Percentiles rank a stretch among this genome's conserved stretches.
These are phyloP conservation scores for Sonneratia caseolaris DNA, from an alignment of 345 rosid genomes.

Conservation along the genomic window DNA sequence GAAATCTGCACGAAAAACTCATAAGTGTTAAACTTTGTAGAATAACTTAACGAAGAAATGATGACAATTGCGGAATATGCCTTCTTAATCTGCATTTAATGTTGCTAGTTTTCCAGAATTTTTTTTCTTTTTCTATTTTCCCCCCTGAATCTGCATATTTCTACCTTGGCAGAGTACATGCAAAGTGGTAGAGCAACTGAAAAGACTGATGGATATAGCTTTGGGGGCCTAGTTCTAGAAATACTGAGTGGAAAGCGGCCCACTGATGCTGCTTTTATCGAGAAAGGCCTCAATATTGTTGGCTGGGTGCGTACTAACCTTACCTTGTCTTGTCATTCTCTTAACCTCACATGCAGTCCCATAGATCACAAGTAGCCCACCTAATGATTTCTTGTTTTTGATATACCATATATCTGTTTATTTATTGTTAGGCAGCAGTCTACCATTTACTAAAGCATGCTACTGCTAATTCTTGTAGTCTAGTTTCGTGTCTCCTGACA, in stretches of 20 bases:
- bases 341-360: not conserved
- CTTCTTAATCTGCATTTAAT: not conserved
- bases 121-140: not conserved
- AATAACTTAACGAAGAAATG: not conserved
- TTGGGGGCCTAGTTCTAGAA: constrained; percentile 91
- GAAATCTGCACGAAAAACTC: not conserved
- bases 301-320: constrained; percentile 71
- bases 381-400: not conserved
- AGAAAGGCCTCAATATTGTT: constrained; percentile 93
- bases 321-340: not conserved
- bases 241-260: constrained; percentile 93
- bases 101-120: not conserved
- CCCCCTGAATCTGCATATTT: constrained; percentile 3
- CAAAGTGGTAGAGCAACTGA: constrained; percentile 98
- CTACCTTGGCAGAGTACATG: constrained; percentile 70
- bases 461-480: not conserved
- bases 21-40: not conserved
- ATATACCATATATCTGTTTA: not conserved
- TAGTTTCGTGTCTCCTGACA: not conserved
- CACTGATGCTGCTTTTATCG: constrained; percentile 90
- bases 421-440: not conserved
- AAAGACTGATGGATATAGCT: constrained; percentile 94
- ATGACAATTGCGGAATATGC: too few relatives aligned
- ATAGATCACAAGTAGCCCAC: not conserved
- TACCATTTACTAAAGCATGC: not conserved